Evolutionary conservation across 192 early-diverging fungal genomes (phyloP).

Genomic region (Thamnidium elegans): DNA sequence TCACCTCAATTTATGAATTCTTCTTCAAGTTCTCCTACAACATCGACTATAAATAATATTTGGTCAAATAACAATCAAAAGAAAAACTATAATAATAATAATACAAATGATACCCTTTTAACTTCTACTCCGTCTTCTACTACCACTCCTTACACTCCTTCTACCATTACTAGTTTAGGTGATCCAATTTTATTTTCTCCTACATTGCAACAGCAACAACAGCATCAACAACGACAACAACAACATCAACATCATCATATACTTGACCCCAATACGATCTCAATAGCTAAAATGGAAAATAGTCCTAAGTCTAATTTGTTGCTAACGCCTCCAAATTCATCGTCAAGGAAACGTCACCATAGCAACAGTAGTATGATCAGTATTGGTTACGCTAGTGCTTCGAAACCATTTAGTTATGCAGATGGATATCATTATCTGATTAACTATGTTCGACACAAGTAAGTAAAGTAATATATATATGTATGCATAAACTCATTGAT

Average conservation of each 20-base stretch:
- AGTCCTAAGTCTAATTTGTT: too few species aligned
- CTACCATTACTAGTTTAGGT: not conserved
- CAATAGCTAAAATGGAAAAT: too few species aligned
- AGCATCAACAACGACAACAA: not conserved
- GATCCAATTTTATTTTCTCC: conserved; percentile 10
- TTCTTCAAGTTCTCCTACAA: not conserved
- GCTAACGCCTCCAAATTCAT: too few species aligned
- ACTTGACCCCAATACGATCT: too few species aligned
- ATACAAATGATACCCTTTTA: not conserved
- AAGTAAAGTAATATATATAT: conserved; percentile 12
- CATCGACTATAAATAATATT: not conserved
- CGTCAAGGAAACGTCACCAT: too few species aligned
- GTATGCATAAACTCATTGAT: not conserved
- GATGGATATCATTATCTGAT: conserved; percentile 93
- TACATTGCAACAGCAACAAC: not conserved
- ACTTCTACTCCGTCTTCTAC: conserved; percentile 5
- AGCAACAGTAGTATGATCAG: conserved; percentile 41
- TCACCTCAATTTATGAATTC: conserved; percentile 37
- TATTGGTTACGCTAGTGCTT: conserved; percentile 80
- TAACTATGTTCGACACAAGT: conserved; percentile 63
- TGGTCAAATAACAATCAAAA: not conserved
- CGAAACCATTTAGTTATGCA: conserved; percentile 84
- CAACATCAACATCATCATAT: not conserved
- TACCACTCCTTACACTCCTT: not conserved
- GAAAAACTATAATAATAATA: not conserved